A percentile compares a stretch with the other conserved stretches of the same genome.
These are phyloP conservation scores for Crotalaria pallida DNA, from an alignment of 306 rosid genomes.

Conservation along the genomic window DNA sequence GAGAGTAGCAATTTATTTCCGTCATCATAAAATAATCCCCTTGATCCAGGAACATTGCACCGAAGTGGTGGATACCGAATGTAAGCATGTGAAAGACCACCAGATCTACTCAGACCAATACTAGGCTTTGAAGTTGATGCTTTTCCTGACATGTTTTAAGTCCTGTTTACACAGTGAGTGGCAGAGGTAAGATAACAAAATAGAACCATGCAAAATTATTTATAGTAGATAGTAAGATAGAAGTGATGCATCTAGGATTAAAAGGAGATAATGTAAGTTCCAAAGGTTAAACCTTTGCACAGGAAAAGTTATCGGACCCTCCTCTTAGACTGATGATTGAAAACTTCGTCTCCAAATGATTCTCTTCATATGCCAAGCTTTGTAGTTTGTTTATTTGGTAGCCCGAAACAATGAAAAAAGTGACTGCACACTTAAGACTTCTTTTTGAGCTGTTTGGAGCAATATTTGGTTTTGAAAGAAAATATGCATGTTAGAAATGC, in stretches of 20 bases:
- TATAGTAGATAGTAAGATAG: slow-evolving; percentile 24
- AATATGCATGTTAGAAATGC: slow-evolving; percentile 12
- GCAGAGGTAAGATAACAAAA: slow-evolving; percentile 15
- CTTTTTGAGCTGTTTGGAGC: slow-evolving; percentile 52
- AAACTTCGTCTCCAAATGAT: slow-evolving; percentile 24
- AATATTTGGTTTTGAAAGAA: slow-evolving; percentile 8
- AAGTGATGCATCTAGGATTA: slow-evolving; percentile 19
- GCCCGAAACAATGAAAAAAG: slow-evolving; percentile 12
- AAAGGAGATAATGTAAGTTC: slow-evolving; percentile 5
- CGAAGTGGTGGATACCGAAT: slow-evolving; percentile 71
- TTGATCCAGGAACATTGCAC: slow-evolving; percentile 58
- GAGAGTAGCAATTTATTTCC: slow-evolving; percentile 76
- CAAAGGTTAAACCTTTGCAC: slow-evolving; percentile 19
- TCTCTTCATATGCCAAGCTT: slow-evolving; percentile 22
- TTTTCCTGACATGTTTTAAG: slow-evolving; percentile 64
- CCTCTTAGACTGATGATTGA: slow-evolving; percentile 13
- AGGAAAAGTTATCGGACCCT: slow-evolving; percentile 7
- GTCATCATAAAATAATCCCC: slow-evolving; percentile 84
- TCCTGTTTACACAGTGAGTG: slow-evolving; percentile 11
- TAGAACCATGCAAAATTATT: slow-evolving; percentile 20
- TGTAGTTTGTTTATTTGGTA: slow-evolving; percentile 2
- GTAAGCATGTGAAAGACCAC: slow-evolving; percentile 89
- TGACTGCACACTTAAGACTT: slow-evolving; percentile 40
- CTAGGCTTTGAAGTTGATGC: slow-evolving; percentile 77
- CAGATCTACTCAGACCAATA: slow-evolving; percentile 62